Base-by-base conservation (phyloP, 352 stramenopile genomes). In the Phytophthora gonapodyides region DNA sequence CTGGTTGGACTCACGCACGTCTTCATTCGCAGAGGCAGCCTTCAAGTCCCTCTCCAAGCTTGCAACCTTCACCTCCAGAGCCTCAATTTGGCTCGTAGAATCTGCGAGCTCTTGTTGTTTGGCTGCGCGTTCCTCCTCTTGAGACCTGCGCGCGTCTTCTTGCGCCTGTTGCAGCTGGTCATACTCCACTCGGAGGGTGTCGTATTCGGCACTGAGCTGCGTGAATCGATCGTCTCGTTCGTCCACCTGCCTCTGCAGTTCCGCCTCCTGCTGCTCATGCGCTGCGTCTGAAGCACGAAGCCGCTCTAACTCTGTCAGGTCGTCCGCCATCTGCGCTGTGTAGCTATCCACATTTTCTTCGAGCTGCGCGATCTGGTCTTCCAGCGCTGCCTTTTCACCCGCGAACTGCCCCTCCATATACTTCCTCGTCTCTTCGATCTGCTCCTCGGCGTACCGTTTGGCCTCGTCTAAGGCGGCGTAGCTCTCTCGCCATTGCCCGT, bases 221-320 rank as follows among this genome's bases (percentile, higher is more conserved):
- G 65, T 45, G 47, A 88, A 90, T 3, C 78, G 71, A 44, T 80
- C 61, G 34, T 87, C 83, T 42, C 70, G 56, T n/a, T 88, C 77
- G 51, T 84, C 71, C 9, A 90, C 47, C 50, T 84, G 75, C 27
- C 67, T 59, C 45, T 87, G 78, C 0, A 88, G 60, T 48, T 84
- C 71, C 9, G 48, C 55, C 17, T 84, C 68, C 6, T 76, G 73
- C 27, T 78, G 57, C 12, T 88, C 69, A 3, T 63, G 74, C 0
- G 44, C 45, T 11, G 50, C 44, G 5, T 80, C 60, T 27, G 67
- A 75, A 8, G 33, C 27, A 19, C 75, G 79, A 43, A 85, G 69
- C 2, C 76, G 79, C 30, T 89, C 82, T 4, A 89, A 62, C 47
- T 89, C 75, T 15, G 80, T 67, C 12, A 87, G 40, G 46, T 85